Base-by-base conservation (phyloP, 192 early-diverging fungal species). In the Coemansia sp. region DNA sequence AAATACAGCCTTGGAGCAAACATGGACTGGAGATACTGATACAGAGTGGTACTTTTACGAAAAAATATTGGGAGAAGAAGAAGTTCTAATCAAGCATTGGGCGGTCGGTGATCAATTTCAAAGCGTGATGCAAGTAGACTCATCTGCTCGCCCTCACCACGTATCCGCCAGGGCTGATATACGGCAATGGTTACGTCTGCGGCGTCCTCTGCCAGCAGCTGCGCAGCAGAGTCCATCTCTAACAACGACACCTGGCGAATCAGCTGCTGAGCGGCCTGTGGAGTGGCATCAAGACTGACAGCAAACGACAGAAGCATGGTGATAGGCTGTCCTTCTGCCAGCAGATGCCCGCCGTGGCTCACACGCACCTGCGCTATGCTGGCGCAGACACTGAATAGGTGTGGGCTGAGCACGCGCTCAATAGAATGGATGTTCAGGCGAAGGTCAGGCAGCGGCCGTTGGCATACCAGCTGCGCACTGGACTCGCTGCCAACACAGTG, bases 71-170 rank as follows among this genome's bases (percentile, higher is more conserved):
- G 39, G 56, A 57, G 35, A n/a, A 57, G 56, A 57, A 8, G 22
- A 23, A n/a, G 15, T 45, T 45, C 41, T 45, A n/a, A 45, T 45
- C 41, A 51, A 51, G 5, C 9, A 51, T 17, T 9, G 19, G 29
- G 48, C 37, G 21, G 23, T 24, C 8, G 14, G 37, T 45, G 64
- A 24, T 53, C 48, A 17, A 69, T 17, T 3, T 51, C 17, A 52
- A 78, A 78, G 12, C 75, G 66, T 27, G 75, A 69, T 3, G 60
- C 70, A 32, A 78, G 51, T 17, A 78, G 25, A 38, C 75, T 67
- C 45, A 37, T 57, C 35, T 54, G 50, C n/a, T 60, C 59, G 43
- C 66, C 62, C 8, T 17, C 27, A 24, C 61, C 66, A 21, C 67
- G 62, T 19, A 78, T 29, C 25, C 70, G 69, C 66, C 62, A 65